Base-by-base conservation (phyloP, 2,329 filamentous ascomycete species). In the Rutstroemia sp. region DNA sequence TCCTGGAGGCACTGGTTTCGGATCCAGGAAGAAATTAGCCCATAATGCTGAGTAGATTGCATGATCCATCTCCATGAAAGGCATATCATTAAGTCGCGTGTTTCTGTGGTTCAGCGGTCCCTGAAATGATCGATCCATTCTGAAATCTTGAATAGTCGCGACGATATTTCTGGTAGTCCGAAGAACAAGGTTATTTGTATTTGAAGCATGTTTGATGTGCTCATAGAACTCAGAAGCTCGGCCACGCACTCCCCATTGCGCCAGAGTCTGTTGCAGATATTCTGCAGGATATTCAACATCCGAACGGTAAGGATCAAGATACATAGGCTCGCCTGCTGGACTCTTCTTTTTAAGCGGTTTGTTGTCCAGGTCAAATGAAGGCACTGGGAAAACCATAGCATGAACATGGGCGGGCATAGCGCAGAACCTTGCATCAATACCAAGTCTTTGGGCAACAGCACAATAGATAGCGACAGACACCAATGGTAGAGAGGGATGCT, bases 401-500 rank as follows among this genome's bases (percentile, higher is more conserved):
- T 95, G 87, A 14, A 96, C 89, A 68, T 96, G 91, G 61, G 83
- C 88, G 3, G 92, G 90, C 65, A 92, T 88, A 45, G 87, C 85
- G 63, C 88, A 92, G 54, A 88, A 90, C 37, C 83, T 82, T 0
- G 92, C 89, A 63, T 86, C 79, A 48, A 99, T 71, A 1, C 87
- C 88, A 12, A 96, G 69, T 39, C 87, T 80, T 54, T 81, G 78
- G 0, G 90, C 92, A 16, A 97, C 71, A 57, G 84, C 85, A 67
- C 88, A 94, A 72, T 87, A 99, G 60, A 97, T 95, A 58, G 86
- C 87, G 55, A 87, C 87, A 1, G 90, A 94, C 59, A 96, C 87
- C 51, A 96, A 78, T 1, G 92, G 94, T 8, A 96, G 77, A 1
- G 91, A 92, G 27, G 88, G 84, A 65, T 95, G 90, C 0, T 80